These are phyloP conservation scores for Suillus variegatus DNA, from an alignment of 768 basidiomycete genomes.

Conservation along the genomic window DNA sequence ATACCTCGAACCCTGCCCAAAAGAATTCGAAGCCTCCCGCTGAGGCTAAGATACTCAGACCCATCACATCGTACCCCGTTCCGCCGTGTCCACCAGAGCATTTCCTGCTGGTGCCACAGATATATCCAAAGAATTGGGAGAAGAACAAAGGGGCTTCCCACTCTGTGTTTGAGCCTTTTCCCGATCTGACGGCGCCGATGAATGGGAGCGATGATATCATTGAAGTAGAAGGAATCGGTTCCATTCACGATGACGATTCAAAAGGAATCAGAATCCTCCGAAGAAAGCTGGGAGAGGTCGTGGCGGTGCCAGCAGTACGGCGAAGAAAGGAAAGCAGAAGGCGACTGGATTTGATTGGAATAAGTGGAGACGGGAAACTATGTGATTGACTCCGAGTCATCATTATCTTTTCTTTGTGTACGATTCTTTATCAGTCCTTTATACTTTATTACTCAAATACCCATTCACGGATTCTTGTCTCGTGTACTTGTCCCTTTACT, in stretches of 20 bases:
- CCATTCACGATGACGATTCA: neutral
- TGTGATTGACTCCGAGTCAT: neutral
- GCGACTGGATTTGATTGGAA: conserved; percentile 5
- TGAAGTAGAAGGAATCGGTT: neutral
- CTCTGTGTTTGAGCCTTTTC: conserved; percentile 16
- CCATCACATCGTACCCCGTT: conserved; percentile 30
- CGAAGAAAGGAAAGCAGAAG: neutral
- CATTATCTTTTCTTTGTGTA: neutral
- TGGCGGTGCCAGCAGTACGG: neutral
- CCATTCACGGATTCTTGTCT: neutral
- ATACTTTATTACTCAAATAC: neutral
- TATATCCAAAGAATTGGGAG: conserved; percentile 7
- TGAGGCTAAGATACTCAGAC: conserved; percentile 27
- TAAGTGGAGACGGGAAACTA: conserved; percentile 1
- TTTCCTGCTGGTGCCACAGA: conserved; percentile 12
- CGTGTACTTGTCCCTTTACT: neutral
- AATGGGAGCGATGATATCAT: neutral
- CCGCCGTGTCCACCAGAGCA: conserved; percentile 30
- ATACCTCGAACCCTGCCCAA: neutral
- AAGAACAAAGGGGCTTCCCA: conserved; percentile 14
- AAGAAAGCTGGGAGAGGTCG: neutral
- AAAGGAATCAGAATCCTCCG: neutral
- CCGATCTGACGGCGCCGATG: neutral
- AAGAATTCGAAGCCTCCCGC: neutral
- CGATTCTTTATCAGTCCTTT: neutral